Percentiles rank a stretch among this genome's conserved stretches.
These are phyloP conservation scores for Phytophthora pluvialis DNA, from an alignment of 352 stramenopile species.

Conservation along the genomic window DNA sequence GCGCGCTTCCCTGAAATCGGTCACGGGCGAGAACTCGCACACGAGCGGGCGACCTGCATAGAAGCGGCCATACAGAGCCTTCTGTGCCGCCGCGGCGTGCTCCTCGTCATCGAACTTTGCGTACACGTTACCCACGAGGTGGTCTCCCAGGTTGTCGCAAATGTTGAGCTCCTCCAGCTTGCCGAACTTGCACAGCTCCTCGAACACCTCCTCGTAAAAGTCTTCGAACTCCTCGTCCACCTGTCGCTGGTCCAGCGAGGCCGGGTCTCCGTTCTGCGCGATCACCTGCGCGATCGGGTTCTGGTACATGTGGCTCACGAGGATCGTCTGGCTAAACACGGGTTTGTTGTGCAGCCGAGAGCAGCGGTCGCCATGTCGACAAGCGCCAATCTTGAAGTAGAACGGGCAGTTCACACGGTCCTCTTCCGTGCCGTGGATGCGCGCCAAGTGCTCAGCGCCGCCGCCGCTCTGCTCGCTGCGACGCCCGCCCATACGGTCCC, in stretches of 20 bases:
- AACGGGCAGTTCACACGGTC: constrained; percentile 99
- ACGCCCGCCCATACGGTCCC: constrained; percentile 58
- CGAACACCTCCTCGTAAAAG: constrained; percentile 97
- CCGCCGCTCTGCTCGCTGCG: constrained; percentile 77
- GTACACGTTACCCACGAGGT: constrained; percentile 99
- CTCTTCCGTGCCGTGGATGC: constrained; percentile 98
- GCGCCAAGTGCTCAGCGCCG: constrained; percentile 95
- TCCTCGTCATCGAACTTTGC: constrained; percentile 99
- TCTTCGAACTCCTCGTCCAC: constrained; percentile 98
- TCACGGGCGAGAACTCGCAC: constrained; percentile 98
- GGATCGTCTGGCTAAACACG: constrained; percentile 98
- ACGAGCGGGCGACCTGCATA: constrained; percentile 96
- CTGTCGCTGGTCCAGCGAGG: constrained; percentile 86
- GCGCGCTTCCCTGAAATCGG: constrained; percentile 97
- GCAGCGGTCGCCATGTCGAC: constrained; percentile 98
- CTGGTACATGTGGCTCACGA: constrained; percentile 99
- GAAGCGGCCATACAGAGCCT: constrained; percentile 96
- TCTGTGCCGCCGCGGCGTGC: constrained; percentile 95
- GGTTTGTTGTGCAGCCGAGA: constrained; percentile 98
- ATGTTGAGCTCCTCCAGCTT: constrained; percentile 99
- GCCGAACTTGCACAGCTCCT: constrained; percentile 99
- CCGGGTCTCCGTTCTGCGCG: constrained; percentile 86
- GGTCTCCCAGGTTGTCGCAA: constrained; percentile 99
- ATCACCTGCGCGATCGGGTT: constrained; percentile 94
- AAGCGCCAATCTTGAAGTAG: constrained; percentile 99